Conservation (phyloP, 2,329 filamentous ascomycete genomes). For the Pseudomassariella vexata region DNA sequence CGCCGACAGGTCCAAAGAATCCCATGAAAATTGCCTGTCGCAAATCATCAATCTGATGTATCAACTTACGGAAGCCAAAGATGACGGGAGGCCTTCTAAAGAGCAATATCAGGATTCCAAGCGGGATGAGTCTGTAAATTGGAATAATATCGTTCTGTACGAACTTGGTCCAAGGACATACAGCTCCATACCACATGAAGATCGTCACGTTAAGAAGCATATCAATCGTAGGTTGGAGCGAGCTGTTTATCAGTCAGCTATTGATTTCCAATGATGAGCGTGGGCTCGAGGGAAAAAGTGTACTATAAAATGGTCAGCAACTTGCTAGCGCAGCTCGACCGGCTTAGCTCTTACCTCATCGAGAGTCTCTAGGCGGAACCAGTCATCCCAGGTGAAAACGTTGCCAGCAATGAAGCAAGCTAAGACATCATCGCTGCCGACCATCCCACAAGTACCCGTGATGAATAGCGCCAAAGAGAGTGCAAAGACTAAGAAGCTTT, state of each 20-base stretch:
- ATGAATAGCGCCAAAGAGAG: constrained; percentile 83
- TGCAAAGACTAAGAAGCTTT: constrained; percentile 83
- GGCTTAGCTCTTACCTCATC: constrained; percentile 53
- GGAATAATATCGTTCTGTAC: constrained; percentile 61
- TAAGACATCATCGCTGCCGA: constrained; percentile 83
- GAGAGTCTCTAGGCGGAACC: constrained; percentile 83
- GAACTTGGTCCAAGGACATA: constrained; percentile 76
- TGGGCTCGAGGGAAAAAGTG: background rate
- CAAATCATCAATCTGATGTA: constrained; percentile 71
- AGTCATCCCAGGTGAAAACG: constrained; percentile 87
- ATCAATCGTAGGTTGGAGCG: constrained; percentile 88
- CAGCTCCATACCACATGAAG: constrained; percentile 87
- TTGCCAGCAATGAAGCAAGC: constrained; percentile 93
- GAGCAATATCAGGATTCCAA: constrained; percentile 72
- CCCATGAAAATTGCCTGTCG: constrained; percentile 80
- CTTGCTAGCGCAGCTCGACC: constrained; percentile 8
- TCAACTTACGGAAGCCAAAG: constrained; percentile 64
- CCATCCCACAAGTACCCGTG: constrained; percentile 77
- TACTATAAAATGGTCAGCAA: constrained; percentile 1
- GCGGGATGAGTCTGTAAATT: constrained; percentile 63
- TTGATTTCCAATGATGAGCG: background rate
- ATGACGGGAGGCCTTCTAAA: constrained; percentile 75
- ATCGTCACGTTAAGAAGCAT: constrained; percentile 87
- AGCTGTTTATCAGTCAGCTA: constrained; percentile 28
- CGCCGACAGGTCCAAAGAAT: constrained; percentile 90